phyloP scores from a whole-genome alignment of 2,329 filamentous ascomycete species.

The Claviceps africana region DNA sequence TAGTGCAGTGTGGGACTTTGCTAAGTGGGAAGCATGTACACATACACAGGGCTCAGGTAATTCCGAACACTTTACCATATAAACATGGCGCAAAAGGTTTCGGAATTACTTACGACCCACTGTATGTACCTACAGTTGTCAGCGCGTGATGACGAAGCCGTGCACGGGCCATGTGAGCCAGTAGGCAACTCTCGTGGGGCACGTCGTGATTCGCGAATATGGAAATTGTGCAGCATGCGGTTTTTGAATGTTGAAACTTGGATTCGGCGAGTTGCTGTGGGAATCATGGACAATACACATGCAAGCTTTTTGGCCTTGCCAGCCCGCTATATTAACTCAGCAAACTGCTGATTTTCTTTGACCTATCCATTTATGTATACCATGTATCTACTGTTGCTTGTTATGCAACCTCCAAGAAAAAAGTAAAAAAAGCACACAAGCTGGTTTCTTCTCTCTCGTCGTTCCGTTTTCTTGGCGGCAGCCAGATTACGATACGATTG shows the following conservation, averaged over 20 bases:
- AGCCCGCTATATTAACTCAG: not conserved
- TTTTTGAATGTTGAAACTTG: too few species aligned
- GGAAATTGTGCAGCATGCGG: too few species aligned
- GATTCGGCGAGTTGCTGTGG: too few species aligned
- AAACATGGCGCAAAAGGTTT: too few species aligned
- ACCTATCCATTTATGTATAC: not conserved
- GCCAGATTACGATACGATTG: not conserved
- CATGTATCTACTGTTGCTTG: not conserved
- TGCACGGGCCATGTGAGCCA: not conserved
- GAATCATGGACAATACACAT: not conserved
- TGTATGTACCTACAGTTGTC: too few species aligned
- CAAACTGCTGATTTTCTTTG: not conserved
- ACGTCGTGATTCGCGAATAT: too few species aligned
- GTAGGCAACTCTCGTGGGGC: too few species aligned
- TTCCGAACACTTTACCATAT: too few species aligned
- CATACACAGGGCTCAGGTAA: too few species aligned
- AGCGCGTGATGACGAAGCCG: not conserved
- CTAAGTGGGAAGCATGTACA: too few species aligned
- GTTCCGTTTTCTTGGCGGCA: not conserved
- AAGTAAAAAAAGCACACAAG: not conserved
- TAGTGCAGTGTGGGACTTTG: not conserved
- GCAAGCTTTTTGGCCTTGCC: not conserved
- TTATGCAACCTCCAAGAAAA: too few species aligned
- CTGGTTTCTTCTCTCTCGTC: not conserved
- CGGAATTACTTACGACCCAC: too few species aligned